phyloP scores from a whole-genome alignment of 257 asterid genomes.

The Solanum sejunctum region DNA sequence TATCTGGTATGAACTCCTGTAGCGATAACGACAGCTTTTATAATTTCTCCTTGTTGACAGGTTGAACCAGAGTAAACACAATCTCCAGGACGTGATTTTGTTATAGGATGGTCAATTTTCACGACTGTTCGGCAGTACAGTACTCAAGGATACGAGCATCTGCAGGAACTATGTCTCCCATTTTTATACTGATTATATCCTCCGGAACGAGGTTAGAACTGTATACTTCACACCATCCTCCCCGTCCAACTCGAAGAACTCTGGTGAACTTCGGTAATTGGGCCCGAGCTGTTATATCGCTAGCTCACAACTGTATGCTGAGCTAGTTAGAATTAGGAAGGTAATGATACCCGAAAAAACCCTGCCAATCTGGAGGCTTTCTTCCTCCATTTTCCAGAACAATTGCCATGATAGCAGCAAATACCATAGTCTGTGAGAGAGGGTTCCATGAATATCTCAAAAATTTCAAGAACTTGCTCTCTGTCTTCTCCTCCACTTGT shows the following conservation, averaged over 20 bases:
- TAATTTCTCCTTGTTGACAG: conserved; percentile 73
- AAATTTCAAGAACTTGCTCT: conserved; percentile 67
- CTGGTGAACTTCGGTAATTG: not conserved
- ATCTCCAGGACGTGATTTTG: conserved; percentile 73
- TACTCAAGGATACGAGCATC: conserved; percentile 78
- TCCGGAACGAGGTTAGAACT: conserved; percentile 75
- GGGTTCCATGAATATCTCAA: conserved; percentile 96
- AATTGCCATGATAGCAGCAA: conserved; percentile 93
- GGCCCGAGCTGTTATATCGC: conserved; percentile 47
- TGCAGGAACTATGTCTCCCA: conserved; percentile 84
- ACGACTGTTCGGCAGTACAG: conserved; percentile 35
- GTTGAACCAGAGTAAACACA: conserved; percentile 91
- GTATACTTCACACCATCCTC: conserved; percentile 56
- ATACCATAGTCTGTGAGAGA: conserved; percentile 94
- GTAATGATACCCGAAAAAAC: conserved; percentile 81
- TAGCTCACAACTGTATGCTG: conserved; percentile 81
- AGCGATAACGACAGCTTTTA: conserved; percentile 78
- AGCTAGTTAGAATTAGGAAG: conserved; percentile 52
- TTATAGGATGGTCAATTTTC: conserved; percentile 88
- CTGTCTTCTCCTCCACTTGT: conserved; percentile 90
- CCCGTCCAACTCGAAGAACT: conserved; percentile 79
- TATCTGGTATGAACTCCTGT: conserved; percentile 92
- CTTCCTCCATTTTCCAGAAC: conserved; percentile 99
- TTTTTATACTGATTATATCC: conserved; percentile 62
- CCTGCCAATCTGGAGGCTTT: conserved; percentile 92